Conservation (phyloP, 371 early-diverging fungal genomes). For the Mortierella sp. region DNA sequence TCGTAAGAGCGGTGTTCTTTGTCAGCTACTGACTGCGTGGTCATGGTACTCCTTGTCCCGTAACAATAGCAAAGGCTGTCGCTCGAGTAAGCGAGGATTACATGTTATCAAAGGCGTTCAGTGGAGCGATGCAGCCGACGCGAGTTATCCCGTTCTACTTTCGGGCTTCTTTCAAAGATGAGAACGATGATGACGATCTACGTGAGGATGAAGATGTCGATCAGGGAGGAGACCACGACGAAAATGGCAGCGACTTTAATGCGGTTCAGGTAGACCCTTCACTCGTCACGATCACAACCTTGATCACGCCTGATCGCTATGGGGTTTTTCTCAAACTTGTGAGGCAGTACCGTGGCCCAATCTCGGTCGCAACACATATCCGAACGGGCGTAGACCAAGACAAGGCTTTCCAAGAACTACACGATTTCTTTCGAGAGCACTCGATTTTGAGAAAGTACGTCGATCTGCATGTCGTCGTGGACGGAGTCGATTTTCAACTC, state of each 20-base stretch:
- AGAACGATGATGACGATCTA: constrained; percentile 40
- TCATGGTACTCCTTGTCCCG: not conserved
- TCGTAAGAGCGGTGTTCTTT: too few relatives aligned
- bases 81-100: constrained; percentile 42
- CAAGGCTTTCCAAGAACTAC: constrained; percentile 40
- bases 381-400: constrained; percentile 57
- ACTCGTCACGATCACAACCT: constrained; percentile 57
- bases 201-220: constrained; percentile 27
- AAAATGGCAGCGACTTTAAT: not conserved
- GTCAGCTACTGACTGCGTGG: not conserved
- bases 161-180: constrained; percentile 44
- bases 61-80: constrained; percentile 37
- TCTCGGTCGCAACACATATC: constrained; percentile 66
- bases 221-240: not conserved
- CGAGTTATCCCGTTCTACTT: constrained; percentile 60
- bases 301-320: constrained; percentile 62
- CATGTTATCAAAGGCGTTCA: constrained; percentile 59
- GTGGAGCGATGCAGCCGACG: constrained; percentile 56
- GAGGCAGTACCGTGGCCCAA: constrained; percentile 61
- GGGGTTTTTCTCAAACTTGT: constrained; percentile 58
- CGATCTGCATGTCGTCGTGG: constrained; percentile 67
- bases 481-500: constrained; percentile 63
- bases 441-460: constrained; percentile 59
- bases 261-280: constrained; percentile 22
- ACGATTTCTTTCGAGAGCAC: constrained; percentile 47